Conservation (phyloP, 2,329 filamentous ascomycete species). For the Graphium sp. region DNA sequence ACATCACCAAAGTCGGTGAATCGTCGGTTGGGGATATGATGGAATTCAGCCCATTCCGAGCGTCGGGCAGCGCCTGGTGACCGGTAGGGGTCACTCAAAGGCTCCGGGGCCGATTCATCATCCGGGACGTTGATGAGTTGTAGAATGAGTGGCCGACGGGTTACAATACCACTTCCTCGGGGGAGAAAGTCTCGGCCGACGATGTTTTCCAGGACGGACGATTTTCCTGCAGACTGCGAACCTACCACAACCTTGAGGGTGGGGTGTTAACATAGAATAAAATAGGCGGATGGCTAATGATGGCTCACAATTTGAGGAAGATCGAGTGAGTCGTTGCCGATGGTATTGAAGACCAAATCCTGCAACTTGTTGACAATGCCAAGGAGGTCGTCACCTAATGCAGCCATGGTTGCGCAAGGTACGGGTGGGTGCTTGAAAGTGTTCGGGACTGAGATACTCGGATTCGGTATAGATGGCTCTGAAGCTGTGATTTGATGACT, state of each 20-base stretch:
- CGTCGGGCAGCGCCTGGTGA: slow-evolving; percentile 53
- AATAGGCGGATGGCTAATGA: not conserved
- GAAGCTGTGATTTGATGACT: too few relatives aligned
- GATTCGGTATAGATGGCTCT: too few relatives aligned
- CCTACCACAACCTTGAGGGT: slow-evolving; percentile 75
- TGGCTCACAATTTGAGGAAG: slow-evolving; percentile 83
- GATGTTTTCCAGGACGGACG: slow-evolving; percentile 96
- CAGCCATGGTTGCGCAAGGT: too few relatives aligned
- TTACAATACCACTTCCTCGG: slow-evolving; percentile 92
- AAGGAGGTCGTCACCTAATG: slow-evolving; percentile 89
- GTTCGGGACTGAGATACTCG: too few relatives aligned
- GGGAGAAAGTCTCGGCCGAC: slow-evolving; percentile 95
- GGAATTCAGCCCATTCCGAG: slow-evolving; percentile 83
- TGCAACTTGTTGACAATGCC: slow-evolving; percentile 95
- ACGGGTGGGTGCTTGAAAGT: too few relatives aligned
- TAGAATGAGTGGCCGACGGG: slow-evolving; percentile 80
- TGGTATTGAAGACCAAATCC: slow-evolving; percentile 98
- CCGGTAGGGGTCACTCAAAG: slow-evolving; percentile 54
- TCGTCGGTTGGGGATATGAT: slow-evolving; percentile 77
- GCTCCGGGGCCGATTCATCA: slow-evolving; percentile 50
- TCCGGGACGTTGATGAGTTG: slow-evolving; percentile 94
- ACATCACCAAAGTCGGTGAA: slow-evolving; percentile 89
- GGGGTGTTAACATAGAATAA: slow-evolving; percentile 2
- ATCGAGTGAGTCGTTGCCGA: slow-evolving; percentile 95
- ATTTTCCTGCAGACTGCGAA: slow-evolving; percentile 96